These are phyloP conservation scores for Pyrenula massariospora DNA, from an alignment of 495 filamentous ascomycete species.

Conservation along the genomic window DNA sequence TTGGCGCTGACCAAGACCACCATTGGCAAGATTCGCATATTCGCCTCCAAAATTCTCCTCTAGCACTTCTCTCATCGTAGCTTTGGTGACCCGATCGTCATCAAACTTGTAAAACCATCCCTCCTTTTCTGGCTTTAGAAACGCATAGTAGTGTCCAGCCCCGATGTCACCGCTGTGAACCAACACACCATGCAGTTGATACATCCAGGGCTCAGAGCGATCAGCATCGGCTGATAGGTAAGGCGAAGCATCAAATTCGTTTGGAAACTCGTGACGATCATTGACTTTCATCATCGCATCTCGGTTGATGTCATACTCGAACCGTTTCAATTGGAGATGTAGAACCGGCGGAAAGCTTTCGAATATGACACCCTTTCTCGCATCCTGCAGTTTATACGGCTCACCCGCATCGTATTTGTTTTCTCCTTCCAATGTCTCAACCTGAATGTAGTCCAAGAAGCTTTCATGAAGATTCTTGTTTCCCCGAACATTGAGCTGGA, in stretches of 20 bases:
- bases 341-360: conserved; percentile 89
- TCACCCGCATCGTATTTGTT: conserved; percentile 94
- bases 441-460: conserved; percentile 90
- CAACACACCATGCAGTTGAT: conserved; percentile 87
- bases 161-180: conserved; percentile 96
- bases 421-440: conserved; percentile 93
- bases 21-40: conserved; percentile 51
- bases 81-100: conserved; percentile 89
- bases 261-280: conserved; percentile 93
- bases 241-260: conserved; percentile 77
- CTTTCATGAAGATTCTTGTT: conserved; percentile 89
- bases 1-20: conserved; percentile 44
- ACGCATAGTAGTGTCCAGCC: conserved; percentile 98
- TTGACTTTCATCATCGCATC: conserved; percentile 99
- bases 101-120: conserved; percentile 96
- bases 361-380: conserved; percentile 95
- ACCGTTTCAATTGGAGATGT: conserved; percentile 92
- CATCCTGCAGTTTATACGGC: conserved; percentile 85
- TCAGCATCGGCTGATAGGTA: conserved; percentile 85
- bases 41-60: conserved; percentile 97
- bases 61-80: conserved; percentile 79
- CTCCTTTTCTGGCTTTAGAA: conserved; percentile 83
- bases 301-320: conserved; percentile 91
- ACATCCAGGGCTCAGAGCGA: conserved; percentile 76
- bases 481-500: conserved; percentile 90